These are phyloP conservation scores for Populus hybrid DNA, from an alignment of 441 rosid species.

Conservation along the genomic window DNA sequence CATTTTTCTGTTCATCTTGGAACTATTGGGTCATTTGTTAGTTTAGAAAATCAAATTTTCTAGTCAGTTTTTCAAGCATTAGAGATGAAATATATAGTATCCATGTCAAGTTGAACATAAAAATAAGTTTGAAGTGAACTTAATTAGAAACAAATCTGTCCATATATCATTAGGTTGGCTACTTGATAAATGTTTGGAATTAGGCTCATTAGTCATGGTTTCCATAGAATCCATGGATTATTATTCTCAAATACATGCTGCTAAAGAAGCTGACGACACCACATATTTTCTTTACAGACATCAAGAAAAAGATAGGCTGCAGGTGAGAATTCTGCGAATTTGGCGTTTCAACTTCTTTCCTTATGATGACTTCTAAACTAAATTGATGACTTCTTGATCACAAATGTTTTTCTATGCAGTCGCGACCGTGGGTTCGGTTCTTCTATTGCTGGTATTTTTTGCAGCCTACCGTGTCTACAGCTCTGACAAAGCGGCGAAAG, in stretches of 20 bases:
- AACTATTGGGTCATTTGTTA: background rate
- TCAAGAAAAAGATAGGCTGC: background rate
- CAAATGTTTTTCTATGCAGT: constrained; percentile 1
- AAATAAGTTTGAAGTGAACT: too few species aligned
- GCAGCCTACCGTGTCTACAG: background rate
- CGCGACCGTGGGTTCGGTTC: background rate
- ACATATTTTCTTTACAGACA: background rate
- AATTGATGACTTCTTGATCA: too few species aligned
- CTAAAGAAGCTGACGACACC: background rate
- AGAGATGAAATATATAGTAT: background rate
- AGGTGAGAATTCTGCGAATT: constrained; percentile 1
- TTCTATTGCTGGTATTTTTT: background rate
- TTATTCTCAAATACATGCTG: too few species aligned
- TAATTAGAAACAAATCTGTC: too few species aligned
- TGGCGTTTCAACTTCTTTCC: background rate
- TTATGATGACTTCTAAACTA: background rate
- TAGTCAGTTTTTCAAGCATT: background rate
- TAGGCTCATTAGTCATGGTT: background rate
- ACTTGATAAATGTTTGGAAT: background rate
- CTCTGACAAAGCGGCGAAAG: constrained; percentile 14
- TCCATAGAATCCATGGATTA: background rate
- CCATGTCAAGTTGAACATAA: background rate
- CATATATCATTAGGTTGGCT: background rate
- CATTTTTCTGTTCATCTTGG: background rate
- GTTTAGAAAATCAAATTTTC: background rate